A percentile compares a stretch with the other conserved stretches of the same genome.
These are phyloP conservation scores for Phialophora chinensis DNA, from an alignment of 2,329 filamentous ascomycete species.

Conservation along the genomic window DNA sequence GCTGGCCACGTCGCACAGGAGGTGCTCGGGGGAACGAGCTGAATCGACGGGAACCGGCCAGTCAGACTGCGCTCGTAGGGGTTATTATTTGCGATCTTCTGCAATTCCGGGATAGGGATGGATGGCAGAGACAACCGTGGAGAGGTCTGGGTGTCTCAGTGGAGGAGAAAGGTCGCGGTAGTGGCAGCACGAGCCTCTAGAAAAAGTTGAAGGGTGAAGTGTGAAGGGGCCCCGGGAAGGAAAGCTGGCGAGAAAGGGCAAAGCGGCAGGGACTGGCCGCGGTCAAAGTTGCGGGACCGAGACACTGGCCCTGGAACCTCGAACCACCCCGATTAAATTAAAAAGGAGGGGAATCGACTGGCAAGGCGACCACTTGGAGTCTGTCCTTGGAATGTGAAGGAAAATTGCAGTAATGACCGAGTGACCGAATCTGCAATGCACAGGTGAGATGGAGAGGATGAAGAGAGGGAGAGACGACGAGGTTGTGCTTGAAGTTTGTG, in stretches of 20 bases:
- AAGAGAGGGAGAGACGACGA: constrained; percentile 20
- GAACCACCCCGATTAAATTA: constrained; percentile 14
- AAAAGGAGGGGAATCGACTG: constrained; percentile 22
- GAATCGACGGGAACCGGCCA: constrained; percentile 35
- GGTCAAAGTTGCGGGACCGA: constrained; percentile 21
- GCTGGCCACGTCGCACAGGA: constrained; percentile 38
- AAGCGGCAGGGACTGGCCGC: constrained; percentile 11
- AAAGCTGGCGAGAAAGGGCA: constrained; percentile 22
- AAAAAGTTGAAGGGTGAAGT: constrained; percentile 27
- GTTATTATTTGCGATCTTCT: constrained; percentile 9
- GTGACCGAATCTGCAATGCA: constrained; percentile 13
- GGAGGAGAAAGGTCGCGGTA: constrained; percentile 21
- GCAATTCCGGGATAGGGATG: constrained; percentile 12
- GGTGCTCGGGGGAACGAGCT: constrained; percentile 28
- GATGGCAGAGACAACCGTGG: constrained; percentile 22
- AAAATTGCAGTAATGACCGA: constrained; percentile 13
- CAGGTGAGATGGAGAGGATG: constrained; percentile 20
- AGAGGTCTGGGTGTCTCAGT: constrained; percentile 23
- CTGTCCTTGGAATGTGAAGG: constrained; percentile 5
- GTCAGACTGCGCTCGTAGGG: constrained; percentile 30
- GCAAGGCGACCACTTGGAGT: constrained; percentile 15
- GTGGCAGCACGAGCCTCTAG: constrained; percentile 33
- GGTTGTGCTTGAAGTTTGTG: constrained; percentile 6
- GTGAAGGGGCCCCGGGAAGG: constrained; percentile 15
- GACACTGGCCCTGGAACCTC: constrained; percentile 17